These are phyloP conservation scores for Aspergillus unguis DNA, from an alignment of 2,329 filamentous ascomycete genomes.

Conservation along the genomic window DNA sequence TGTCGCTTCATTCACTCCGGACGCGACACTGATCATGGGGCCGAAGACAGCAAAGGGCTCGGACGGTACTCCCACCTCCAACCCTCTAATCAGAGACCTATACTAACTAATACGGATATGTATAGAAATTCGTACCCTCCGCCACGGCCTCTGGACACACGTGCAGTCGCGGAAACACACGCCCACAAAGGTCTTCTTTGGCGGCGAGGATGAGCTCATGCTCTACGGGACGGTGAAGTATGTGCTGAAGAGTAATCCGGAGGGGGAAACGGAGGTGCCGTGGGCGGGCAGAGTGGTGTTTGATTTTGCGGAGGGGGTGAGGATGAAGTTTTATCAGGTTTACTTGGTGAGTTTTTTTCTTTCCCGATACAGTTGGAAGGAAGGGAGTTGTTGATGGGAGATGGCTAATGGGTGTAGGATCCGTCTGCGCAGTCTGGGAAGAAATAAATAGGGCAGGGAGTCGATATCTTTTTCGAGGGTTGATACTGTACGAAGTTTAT, in stretches of 20 bases:
- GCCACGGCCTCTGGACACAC: constrained; percentile 37
- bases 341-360: constrained; percentile 32
- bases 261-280: constrained; percentile 33
- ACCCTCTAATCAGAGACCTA: background rate
- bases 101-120: background rate
- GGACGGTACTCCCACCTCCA: constrained; percentile 7
- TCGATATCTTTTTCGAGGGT: background rate
- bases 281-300: constrained; percentile 39
- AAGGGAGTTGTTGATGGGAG: background rate
- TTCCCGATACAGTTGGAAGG: background rate
- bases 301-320: constrained; percentile 21
- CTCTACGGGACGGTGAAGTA: constrained; percentile 37
- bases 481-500: background rate
- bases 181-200: constrained; percentile 31
- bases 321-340: constrained; percentile 42
- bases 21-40: constrained; percentile 39
- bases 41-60: constrained; percentile 32
- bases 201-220: constrained; percentile 35
- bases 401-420: constrained; percentile 25
- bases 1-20: constrained; percentile 31
- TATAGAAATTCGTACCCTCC: constrained; percentile 33
- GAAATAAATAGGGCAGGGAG: constrained; percentile 21
- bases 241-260: constrained; percentile 28
- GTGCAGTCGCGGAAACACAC: constrained; percentile 33
- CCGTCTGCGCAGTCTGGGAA: constrained; percentile 33